These are phyloP conservation scores for Inonotus hispidus DNA, from an alignment of 1,284 basidiomycete species.

Conservation along the genomic window DNA sequence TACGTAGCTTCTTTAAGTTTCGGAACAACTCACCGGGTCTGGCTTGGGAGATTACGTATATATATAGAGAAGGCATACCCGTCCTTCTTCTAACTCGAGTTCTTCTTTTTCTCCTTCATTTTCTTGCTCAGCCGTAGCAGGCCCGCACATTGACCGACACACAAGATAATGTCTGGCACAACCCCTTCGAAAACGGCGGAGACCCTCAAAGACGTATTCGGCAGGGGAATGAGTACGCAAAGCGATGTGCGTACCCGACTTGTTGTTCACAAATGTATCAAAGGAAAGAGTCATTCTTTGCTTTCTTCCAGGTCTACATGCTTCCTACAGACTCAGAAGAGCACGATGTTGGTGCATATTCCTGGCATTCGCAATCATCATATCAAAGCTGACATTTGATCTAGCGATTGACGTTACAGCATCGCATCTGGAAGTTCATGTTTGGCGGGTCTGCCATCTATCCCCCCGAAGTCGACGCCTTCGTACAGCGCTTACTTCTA, in stretches of 20 bases:
- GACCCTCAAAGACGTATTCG: conserved; percentile 8
- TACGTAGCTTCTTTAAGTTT: too few species aligned
- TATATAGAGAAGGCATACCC: too few species aligned
- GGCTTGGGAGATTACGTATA: too few species aligned
- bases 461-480: conserved; percentile 11
- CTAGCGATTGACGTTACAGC: conserved; percentile 13
- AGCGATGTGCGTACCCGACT: conserved; percentile 8
- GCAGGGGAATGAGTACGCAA: conserved; percentile 11
- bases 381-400: background rate
- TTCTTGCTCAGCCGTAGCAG: too few species aligned
- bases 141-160: too few species aligned
- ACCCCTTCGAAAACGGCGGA: background rate
- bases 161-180: background rate
- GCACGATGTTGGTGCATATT: conserved; percentile 1
- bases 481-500: background rate
- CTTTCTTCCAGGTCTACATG: conserved; percentile 9
- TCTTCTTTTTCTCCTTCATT: too few species aligned
- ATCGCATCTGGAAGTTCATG: conserved; percentile 17
- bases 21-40: too few species aligned
- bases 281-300: background rate
- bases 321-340: conserved; percentile 14
- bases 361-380: too few species aligned
- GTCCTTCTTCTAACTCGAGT: too few species aligned
- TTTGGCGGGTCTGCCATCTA: conserved; percentile 9
- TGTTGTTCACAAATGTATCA: background rate